Percentiles rank a stretch among this genome's conserved stretches.
phyloP scores from a whole-genome alignment of 371 early-diverging fungal species.

The Paraphysoderma sedebokerense region DNA sequence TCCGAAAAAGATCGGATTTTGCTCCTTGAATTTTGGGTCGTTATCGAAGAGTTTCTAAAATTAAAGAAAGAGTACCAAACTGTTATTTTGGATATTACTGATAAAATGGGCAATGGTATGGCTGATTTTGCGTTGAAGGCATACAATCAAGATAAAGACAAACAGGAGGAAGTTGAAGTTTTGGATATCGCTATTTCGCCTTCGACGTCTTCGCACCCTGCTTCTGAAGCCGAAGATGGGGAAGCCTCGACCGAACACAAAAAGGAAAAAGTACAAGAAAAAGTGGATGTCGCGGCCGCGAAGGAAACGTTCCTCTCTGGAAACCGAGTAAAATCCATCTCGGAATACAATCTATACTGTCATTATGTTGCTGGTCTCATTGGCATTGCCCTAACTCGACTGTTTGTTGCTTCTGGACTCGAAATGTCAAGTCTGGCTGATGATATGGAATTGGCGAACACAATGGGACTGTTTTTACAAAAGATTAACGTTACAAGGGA shows the following conservation, averaged over 20 bases:
- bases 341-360: conserved; percentile 87
- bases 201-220: not conserved
- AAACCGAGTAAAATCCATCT: conserved; percentile 49
- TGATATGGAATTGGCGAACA: conserved; percentile 43
- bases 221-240: not conserved
- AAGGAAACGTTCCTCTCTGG: conserved; percentile 37
- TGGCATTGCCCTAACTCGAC: conserved; percentile 75
- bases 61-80: conserved; percentile 50
- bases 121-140: conserved; percentile 44
- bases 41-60: conserved; percentile 70
- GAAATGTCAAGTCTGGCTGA: conserved; percentile 27
- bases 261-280: not conserved
- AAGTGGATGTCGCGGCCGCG: too few relatives aligned
- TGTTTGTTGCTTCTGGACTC: conserved; percentile 75
- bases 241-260: conserved; percentile 10
- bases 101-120: conserved; percentile 88
- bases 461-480: conserved; percentile 90
- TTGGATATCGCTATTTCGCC: not conserved
- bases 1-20: conserved; percentile 84
- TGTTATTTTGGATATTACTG: conserved; percentile 78
- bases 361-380: conserved; percentile 96
- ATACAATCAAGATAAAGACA: conserved; percentile 1
- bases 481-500: conserved; percentile 93
- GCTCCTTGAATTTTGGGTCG: conserved; percentile 68
- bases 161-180: not conserved